Base-by-base conservation (phyloP, 257 asterid genomes). In the Ilex asprella region DNA sequence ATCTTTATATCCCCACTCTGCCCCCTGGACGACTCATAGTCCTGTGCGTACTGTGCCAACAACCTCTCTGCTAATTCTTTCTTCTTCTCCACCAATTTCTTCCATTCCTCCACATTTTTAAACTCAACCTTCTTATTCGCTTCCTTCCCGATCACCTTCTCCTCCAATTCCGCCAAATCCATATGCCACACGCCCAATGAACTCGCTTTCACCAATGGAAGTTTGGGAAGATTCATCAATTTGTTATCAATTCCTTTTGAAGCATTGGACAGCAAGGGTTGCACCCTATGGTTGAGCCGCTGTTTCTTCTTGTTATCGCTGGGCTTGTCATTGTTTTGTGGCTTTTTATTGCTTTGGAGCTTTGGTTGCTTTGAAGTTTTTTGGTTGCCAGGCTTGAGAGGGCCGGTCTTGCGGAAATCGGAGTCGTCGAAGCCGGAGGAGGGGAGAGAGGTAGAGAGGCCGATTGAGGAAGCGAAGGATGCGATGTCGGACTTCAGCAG, bases 1-100 rank as follows among this genome's bases (percentile, higher is more conserved):
- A 93, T 89, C 81, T 89, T 93, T 27, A 89, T 89, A 75, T 89
- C 96, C 39, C 95, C 95, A 70, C 76, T 81, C 59, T 86, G 82
- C 46, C 97, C 95, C 9, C 97, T 74, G 2, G 95, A 83, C 2
- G 85, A 72, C 71, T 81, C 74, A 39, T 93, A 93, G 11, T 93
- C 99, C 62, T 70, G 76, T 2, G 80, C 81, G 76, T 79, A 89
- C 80, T 85, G 99, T 46, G 73, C 84, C 85, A 93, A 68, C 70
- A 89, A 62, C 70, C 89, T 78, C 79, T 87, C 94, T 47, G 96
- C 96, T 30, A 84, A 71, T 53, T 85, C 87, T 72, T 75, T 85
- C 84, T 93, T 89, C 86, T 74, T 75, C 81, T 82, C 88, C 81
- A 93, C 97, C 72, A 85, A 75, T 32, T 7, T 49, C 75, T 82